A percentile compares a stretch with the other conserved stretches of the same genome.
Evolutionary conservation across 2,329 filamentous ascomycete species (phyloP).

Genomic region (Orbilia quercus): DNA sequence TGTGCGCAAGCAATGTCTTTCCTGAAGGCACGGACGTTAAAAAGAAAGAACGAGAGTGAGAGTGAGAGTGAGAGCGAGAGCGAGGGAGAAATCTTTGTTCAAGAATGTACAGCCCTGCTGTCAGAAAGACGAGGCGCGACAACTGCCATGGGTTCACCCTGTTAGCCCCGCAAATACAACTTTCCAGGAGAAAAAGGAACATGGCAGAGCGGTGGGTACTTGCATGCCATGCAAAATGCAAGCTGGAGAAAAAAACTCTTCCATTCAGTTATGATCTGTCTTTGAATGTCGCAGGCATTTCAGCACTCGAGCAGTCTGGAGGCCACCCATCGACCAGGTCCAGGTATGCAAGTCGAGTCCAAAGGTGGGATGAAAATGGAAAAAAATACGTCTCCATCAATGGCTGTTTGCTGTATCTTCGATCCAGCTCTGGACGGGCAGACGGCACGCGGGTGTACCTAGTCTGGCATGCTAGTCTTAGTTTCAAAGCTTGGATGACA

Average conservation of each 20-base stretch:
- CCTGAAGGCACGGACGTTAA: conserved; percentile 44
- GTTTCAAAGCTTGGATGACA: conserved; percentile 51
- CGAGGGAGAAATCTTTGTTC: conserved; percentile 29
- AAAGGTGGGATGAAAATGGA: conserved; percentile 42
- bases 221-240: conserved; percentile 41
- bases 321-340: conserved; percentile 30
- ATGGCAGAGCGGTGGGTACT: conserved; percentile 37
- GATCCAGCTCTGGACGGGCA: conserved; percentile 35
- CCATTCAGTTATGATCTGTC: conserved; percentile 27
- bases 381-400: conserved; percentile 1
- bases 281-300: conserved; percentile 1
- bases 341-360: conserved; percentile 11
- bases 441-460: conserved; percentile 46
- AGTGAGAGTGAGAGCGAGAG: too few species aligned
- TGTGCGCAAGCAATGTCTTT: background rate
- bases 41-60: too few species aligned
- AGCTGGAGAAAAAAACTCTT: conserved; percentile 54
- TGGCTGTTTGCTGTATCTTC: conserved; percentile 35
- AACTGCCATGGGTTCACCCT: conserved; percentile 54
- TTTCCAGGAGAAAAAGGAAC: conserved; percentile 41
- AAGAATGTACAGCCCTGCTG: conserved; percentile 29
- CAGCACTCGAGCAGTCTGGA: conserved; percentile 5
- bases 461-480: conserved; percentile 23
- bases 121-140: conserved; percentile 50
- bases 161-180: conserved; percentile 56